These are phyloP conservation scores for Phytopythium delawarense DNA, from an alignment of 352 stramenopile species.

Conservation along the genomic window DNA sequence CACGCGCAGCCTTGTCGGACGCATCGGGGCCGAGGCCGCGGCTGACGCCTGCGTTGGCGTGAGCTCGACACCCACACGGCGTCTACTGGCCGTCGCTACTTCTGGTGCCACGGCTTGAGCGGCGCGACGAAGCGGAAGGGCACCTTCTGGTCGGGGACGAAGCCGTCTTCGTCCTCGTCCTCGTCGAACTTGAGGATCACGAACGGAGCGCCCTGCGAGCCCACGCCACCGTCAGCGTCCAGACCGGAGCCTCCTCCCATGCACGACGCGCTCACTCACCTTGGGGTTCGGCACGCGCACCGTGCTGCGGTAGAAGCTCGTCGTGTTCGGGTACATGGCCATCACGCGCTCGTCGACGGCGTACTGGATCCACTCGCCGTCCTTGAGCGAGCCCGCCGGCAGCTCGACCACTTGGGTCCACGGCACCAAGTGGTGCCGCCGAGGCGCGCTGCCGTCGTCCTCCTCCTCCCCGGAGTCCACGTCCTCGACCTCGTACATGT, in stretches of 20 bases:
- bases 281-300: conserved; percentile 89
- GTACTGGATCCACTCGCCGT: conserved; percentile 79
- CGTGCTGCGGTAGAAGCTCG: conserved; percentile 94
- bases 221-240: not conserved
- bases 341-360: conserved; percentile 91
- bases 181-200: conserved; percentile 98
- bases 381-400: conserved; percentile 60
- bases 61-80: too few species aligned
- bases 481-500: conserved; percentile 96
- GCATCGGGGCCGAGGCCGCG: too few species aligned
- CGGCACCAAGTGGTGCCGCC: conserved; percentile 67
- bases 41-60: too few species aligned
- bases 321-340: conserved; percentile 98
- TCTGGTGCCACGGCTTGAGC: conserved; percentile 48
- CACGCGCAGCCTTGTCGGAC: too few species aligned
- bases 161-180: conserved; percentile 91
- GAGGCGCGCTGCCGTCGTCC: conserved; percentile 35
- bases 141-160: conserved; percentile 91
- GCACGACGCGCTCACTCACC: conserved; percentile 17
- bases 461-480: conserved; percentile 87
- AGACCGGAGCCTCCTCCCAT: not conserved
- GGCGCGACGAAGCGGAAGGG: conserved; percentile 94
- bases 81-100: conserved; percentile 9
- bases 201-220: conserved; percentile 70
- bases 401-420: conserved; percentile 87